A percentile compares a stretch with the other conserved stretches of the same genome.
phyloP scores from a whole-genome alignment of 1,284 basidiomycete genomes.

The Boletus semigastroideus region DNA sequence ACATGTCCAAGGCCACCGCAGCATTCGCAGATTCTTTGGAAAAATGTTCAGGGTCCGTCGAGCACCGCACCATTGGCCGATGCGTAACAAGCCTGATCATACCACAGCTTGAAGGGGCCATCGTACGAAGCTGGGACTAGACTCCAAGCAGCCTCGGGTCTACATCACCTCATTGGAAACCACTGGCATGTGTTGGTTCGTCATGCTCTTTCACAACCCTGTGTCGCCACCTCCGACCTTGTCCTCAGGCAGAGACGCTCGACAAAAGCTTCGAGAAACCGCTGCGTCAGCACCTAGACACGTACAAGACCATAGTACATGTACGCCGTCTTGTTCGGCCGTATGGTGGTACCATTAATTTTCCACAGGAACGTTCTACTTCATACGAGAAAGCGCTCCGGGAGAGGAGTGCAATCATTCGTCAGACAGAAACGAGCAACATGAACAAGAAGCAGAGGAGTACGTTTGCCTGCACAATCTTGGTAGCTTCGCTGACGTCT shows the following conservation, averaged over 20 bases:
- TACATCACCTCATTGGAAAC: slow-evolving; percentile 91
- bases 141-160: slow-evolving; percentile 80
- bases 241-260: slow-evolving; percentile 71
- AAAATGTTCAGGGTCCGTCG: slow-evolving; percentile 71
- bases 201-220: slow-evolving; percentile 9
- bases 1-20: slow-evolving; percentile 84
- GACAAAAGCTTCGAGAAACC: slow-evolving; percentile 92
- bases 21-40: slow-evolving; percentile 87
- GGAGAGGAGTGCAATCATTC: slow-evolving; percentile 83
- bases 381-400: slow-evolving; percentile 77
- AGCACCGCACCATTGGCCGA: not conserved
- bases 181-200: slow-evolving; percentile 88
- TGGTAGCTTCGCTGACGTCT: slow-evolving; percentile 13
- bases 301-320: slow-evolving; percentile 72
- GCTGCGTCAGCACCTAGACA: slow-evolving; percentile 79
- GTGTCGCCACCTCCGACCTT: slow-evolving; percentile 3
- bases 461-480: slow-evolving; percentile 38
- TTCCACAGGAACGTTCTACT: slow-evolving; percentile 68
- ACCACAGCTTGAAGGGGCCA: slow-evolving; percentile 69
- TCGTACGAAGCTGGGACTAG: slow-evolving; percentile 75
- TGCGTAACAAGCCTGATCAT: slow-evolving; percentile 3
- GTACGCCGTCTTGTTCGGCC: slow-evolving; percentile 42
- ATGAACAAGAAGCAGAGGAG: slow-evolving; percentile 85
- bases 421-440: slow-evolving; percentile 86
- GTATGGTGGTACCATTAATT: slow-evolving; percentile 7